Percentiles rank a stretch among this genome's conserved stretches.
Conservation (phyloP, 805 yeast genomes). For the Hermanozyma aechmeae region DNA sequence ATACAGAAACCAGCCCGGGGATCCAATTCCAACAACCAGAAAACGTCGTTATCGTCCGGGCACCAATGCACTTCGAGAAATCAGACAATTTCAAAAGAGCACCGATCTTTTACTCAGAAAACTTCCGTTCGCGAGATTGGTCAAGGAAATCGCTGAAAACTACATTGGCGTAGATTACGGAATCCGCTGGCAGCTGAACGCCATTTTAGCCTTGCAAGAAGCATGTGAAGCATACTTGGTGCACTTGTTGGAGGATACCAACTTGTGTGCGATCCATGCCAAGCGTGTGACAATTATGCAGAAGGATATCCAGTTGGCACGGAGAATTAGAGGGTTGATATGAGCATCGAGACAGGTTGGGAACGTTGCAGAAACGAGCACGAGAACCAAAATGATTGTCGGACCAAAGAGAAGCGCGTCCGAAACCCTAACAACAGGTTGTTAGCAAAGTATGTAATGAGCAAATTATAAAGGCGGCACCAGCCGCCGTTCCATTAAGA, state of each 20-base stretch:
- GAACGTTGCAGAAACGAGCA: no score
- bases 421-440: no score
- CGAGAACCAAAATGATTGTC: no score
- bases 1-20: conserved; percentile 47
- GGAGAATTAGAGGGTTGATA: conserved; percentile 71
- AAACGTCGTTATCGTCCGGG: conserved; percentile 52
- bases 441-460: no score
- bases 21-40: conserved; percentile 30
- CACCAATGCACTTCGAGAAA: conserved; percentile 57
- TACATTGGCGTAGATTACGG: conserved; percentile 46
- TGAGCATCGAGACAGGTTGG: no score
- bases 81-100: conserved; percentile 55
- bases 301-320: conserved; percentile 71
- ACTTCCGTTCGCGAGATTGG: conserved; percentile 70
- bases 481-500: no score
- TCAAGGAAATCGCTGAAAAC: conserved; percentile 62
- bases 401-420: no score
- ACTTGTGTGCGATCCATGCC: conserved; percentile 69
- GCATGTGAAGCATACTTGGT: conserved; percentile 74
- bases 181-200: conserved; percentile 72
- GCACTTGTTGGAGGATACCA: conserved; percentile 68
- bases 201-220: conserved; percentile 69
- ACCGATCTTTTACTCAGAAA: conserved; percentile 62
- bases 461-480: no score
- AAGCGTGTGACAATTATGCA: conserved; percentile 81